Evolutionary conservation across 805 yeast genomes (phyloP).

Genomic region (Pichia kluyveri): DNA sequence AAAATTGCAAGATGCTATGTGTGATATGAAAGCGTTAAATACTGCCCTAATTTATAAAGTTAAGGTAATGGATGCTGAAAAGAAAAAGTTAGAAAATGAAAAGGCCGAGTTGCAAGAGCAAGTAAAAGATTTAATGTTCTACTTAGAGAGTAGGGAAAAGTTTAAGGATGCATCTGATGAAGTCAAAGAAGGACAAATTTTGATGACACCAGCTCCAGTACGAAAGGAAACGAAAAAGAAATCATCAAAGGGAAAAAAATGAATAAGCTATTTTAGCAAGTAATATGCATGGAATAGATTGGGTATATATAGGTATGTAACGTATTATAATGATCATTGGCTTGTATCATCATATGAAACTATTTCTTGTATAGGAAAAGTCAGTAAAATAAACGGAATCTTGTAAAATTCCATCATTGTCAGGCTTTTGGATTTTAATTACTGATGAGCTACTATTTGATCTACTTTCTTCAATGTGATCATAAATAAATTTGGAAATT

Average conservation of each 20-base stretch:
- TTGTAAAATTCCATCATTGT: slow-evolving; percentile 15
- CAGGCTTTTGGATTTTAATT: slow-evolving; percentile 24
- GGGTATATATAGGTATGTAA: not conserved
- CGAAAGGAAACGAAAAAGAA: not conserved
- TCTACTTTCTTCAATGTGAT: slow-evolving; percentile 22
- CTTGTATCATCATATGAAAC: not conserved
- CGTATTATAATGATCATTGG: not conserved
- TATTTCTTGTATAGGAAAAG: slow-evolving; percentile 24
- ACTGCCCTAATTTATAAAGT: slow-evolving; percentile 33
- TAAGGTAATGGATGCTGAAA: slow-evolving; percentile 26
- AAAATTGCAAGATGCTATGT: not conserved
- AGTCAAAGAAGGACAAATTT: slow-evolving; percentile 59
- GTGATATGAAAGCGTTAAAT: slow-evolving; percentile 20
- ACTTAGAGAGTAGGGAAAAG: slow-evolving; percentile 62
- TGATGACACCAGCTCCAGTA: slow-evolving; percentile 26
- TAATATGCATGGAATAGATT: not conserved
- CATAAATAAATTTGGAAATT: slow-evolving; percentile 19
- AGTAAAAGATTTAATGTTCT: slow-evolving; percentile 73
- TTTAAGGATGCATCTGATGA: slow-evolving; percentile 65
- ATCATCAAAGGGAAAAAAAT: not conserved
- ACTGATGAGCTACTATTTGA: slow-evolving; percentile 25
- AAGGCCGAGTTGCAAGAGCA: slow-evolving; percentile 51
- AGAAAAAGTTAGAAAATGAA: slow-evolving; percentile 27
- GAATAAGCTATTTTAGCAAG: not conserved
- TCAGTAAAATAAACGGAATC: slow-evolving; percentile 27